Percentiles rank a stretch among this genome's conserved stretches.
These are phyloP conservation scores for Incumbomyces delicatus DNA, from an alignment of 2,329 filamentous ascomycete species.

Conservation along the genomic window DNA sequence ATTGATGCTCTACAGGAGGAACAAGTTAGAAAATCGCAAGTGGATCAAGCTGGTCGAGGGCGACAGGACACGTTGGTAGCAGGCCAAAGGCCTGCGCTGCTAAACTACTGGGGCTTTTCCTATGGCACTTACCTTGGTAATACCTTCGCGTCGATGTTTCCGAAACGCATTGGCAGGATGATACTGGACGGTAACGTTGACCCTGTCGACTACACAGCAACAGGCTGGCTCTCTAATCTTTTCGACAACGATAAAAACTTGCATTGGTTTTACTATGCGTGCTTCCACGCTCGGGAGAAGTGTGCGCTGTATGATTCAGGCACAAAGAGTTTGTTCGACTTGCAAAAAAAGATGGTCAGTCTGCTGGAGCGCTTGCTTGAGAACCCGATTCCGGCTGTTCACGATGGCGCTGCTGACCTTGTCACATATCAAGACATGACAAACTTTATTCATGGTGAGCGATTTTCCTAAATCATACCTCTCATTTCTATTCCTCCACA, in stretches of 20 bases:
- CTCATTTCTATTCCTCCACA: no score
- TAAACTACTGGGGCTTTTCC: conserved; percentile 44
- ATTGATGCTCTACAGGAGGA: conserved; percentile 21
- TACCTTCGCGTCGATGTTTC: conserved; percentile 38
- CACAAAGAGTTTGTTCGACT: conserved; percentile 7
- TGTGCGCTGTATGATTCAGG: conserved; percentile 34
- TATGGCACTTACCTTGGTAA: conserved; percentile 39
- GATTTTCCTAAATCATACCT: no score
- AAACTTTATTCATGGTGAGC: conserved; percentile 26
- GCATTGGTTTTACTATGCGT: conserved; percentile 44
- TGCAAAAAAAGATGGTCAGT: conserved; percentile 11
- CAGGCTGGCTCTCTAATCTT: conserved; percentile 40
- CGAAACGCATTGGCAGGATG: conserved; percentile 30
- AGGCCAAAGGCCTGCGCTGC: conserved; percentile 10
- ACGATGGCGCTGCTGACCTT: conserved; percentile 30
- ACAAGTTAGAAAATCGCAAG: conserved; percentile 11
- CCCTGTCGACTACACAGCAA: conserved; percentile 38
- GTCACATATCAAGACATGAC: conserved; percentile 43
- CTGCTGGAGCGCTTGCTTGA: conserved; percentile 13
- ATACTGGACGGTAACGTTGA: conserved; percentile 36
- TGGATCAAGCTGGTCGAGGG: conserved; percentile 1
- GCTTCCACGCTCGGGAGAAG: conserved; percentile 40
- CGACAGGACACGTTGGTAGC: background rate
- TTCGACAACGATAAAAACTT: conserved; percentile 48
- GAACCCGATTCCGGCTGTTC: conserved; percentile 24